Evolutionary conservation across 108 stramenopile genomes (phyloP), one percentile per base, ranked within the genome.

Genomic region (Discostella pseudostelligera): DNA sequence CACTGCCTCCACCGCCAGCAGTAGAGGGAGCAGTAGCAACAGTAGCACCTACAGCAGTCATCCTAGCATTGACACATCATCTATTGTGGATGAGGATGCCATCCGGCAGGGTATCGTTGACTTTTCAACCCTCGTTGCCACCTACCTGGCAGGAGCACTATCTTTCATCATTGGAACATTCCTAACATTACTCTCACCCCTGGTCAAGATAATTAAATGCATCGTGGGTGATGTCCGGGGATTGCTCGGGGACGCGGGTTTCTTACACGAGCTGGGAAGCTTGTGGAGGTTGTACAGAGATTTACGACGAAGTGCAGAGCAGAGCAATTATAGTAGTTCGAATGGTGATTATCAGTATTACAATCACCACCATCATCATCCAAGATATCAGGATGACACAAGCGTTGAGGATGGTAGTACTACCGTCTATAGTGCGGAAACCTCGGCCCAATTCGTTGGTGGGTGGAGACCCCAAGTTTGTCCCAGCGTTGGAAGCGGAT

Each of bases 141-240:
- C 62, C 10, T 72, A 64, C 42, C 48, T 72, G 6, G 71, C 71
- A 16, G 71, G 62, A 16, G 56, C 9, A 7, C 44, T 72, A 42
- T 45, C 55, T 4, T 64, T 72, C 43, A 24, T 72, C 28, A 12
- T 72, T 56, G 71, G 71, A 37, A 58, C 64, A 21, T 72, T 72
- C 42, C 71, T 72, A 0, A 43, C 62, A 1, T 8, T 72, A 21
- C 29, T 72, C 20, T 72, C 71, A 16, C 71, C 71, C 22, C 26
- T 72, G 21, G 22, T 65, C 46, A 59, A 45, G 36, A 21, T 64
- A 17, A 57, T 72, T 20, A 47, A 64, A 49, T 12, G 56, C 5
- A 72, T 72, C 37, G 62, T 64, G 19, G 62, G 71, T 26, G 71
- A 72, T 36, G 46, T 72, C 1, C 54, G 42, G 1, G 71, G 62